A percentile compares a stretch with the other conserved stretches of the same genome.
These are phyloP conservation scores for Apiotrichum mycotoxinovorans DNA, from an alignment of 1,284 basidiomycete species.

Conservation along the genomic window DNA sequence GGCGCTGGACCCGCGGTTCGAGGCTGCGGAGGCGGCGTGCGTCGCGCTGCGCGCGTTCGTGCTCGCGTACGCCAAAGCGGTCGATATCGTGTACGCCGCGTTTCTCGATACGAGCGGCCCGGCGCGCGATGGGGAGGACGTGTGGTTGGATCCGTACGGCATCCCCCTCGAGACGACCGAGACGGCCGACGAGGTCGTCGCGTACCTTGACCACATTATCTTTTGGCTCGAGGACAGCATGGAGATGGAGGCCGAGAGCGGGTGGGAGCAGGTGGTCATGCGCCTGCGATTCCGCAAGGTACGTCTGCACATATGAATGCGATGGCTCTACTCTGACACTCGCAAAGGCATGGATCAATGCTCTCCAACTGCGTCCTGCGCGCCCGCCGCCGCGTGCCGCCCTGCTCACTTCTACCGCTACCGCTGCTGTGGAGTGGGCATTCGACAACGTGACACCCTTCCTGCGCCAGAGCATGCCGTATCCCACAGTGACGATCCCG, in stretches of 20 bases:
- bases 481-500: constrained; percentile 60
- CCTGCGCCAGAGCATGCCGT: constrained; percentile 69
- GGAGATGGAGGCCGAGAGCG: neutral
- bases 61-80: constrained; percentile 72
- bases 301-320: neutral
- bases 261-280: constrained; percentile 8
- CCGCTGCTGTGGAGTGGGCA: constrained; percentile 25
- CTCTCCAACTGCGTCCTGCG: neutral
- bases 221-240: constrained; percentile 48
- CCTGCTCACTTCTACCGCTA: neutral
- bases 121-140: constrained; percentile 81
- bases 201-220: constrained; percentile 61
- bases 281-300: constrained; percentile 11
- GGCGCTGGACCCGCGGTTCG: constrained; percentile 28
- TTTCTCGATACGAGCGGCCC: constrained; percentile 60
- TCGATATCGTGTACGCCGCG: constrained; percentile 77
- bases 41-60: constrained; percentile 68
- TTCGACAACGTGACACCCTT: constrained; percentile 60
- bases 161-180: constrained; percentile 69
- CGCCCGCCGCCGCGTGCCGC: neutral
- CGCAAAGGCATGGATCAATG: neutral
- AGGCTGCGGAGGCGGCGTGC: constrained; percentile 56
- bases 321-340: neutral
- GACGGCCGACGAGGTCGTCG: constrained; percentile 59
- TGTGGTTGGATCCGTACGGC: constrained; percentile 80